Evolutionary conservation across 2,329 filamentous ascomycete species (phyloP).

Genomic region (Cylindrodendrum hubeiense): DNA sequence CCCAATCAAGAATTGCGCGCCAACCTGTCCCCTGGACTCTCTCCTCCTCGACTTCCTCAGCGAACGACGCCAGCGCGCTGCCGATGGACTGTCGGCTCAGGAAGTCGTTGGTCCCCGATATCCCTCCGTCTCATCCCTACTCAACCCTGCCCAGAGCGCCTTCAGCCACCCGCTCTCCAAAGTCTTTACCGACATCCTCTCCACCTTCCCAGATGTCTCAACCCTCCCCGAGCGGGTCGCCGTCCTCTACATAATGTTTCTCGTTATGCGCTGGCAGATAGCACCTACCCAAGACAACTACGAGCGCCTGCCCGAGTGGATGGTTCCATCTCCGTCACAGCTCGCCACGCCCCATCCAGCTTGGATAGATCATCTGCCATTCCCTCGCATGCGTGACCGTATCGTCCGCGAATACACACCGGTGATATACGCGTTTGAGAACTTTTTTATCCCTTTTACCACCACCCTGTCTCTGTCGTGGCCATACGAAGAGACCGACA

Average conservation of each 20-base stretch:
- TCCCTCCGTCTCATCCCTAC: conserved; percentile 82
- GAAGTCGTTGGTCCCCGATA: conserved; percentile 82
- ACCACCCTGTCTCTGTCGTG: conserved; percentile 83
- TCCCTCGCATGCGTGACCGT: conserved; percentile 80
- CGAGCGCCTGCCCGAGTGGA: conserved; percentile 80
- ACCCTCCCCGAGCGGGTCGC: conserved; percentile 86
- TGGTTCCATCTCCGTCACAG: conserved; percentile 75
- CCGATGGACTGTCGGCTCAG: conserved; percentile 72
- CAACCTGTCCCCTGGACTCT: conserved; percentile 82
- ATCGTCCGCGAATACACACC: conserved; percentile 65
- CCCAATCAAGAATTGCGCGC: conserved; percentile 69
- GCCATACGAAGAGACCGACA: conserved; percentile 82
- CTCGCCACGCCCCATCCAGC: conserved; percentile 76
- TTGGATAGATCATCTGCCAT: conserved; percentile 88
- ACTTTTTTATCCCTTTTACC: conserved; percentile 88
- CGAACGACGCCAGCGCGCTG: conserved; percentile 74
- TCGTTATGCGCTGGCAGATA: conserved; percentile 88
- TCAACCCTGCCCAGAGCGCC: conserved; percentile 74
- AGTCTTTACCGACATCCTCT: conserved; percentile 86
- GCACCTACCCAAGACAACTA: conserved; percentile 84
- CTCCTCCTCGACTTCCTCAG: conserved; percentile 85
- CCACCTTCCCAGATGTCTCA: conserved; percentile 84
- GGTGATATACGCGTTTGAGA: conserved; percentile 74
- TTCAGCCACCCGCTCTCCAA: conserved; percentile 84
- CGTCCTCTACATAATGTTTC: conserved; percentile 87